Conservation (phyloP, 768 basidiomycete species). For the Phaffia australis region DNA sequence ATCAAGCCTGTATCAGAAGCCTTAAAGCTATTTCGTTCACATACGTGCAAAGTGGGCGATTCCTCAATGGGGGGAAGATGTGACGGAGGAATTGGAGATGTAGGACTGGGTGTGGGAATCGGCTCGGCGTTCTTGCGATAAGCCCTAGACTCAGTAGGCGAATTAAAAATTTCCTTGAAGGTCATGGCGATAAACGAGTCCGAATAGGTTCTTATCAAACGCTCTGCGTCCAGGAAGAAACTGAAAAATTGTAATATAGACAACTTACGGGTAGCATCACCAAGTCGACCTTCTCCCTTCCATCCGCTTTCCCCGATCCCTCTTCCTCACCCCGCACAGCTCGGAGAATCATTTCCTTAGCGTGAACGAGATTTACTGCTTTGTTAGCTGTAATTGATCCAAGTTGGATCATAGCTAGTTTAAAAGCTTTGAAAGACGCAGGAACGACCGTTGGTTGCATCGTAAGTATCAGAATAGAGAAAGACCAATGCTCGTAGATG, state of each 20-base stretch:
- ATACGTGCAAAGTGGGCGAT: conserved; percentile 11
- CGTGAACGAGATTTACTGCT: conserved; percentile 13
- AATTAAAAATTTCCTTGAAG: conserved; percentile 27
- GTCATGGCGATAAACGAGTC: background rate
- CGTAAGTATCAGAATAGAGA: too few relatives aligned
- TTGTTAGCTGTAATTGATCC: conserved; percentile 17
- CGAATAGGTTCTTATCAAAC: background rate
- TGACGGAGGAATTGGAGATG: background rate
- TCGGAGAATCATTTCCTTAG: conserved; percentile 14
- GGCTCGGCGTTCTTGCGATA: conserved; percentile 23
- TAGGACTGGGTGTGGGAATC: conserved; percentile 7
- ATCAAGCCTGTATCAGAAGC: background rate
- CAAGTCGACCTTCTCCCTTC: background rate
- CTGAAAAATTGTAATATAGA: background rate
- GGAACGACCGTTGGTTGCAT: conserved; percentile 5
- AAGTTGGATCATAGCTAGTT: conserved; percentile 26
- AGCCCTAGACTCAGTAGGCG: conserved; percentile 20
- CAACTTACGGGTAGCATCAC: conserved; percentile 26
- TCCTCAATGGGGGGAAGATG: conserved; percentile 4
- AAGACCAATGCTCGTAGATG: too few relatives aligned
- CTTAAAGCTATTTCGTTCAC: background rate
- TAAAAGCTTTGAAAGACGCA: conserved; percentile 15
- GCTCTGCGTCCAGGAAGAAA: too few relatives aligned
- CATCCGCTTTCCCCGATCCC: background rate
- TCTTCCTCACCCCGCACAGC: conserved; percentile 17